phyloP scores from a whole-genome alignment of 2,329 filamentous ascomycete species.

The Claviceps humidiphila region DNA sequence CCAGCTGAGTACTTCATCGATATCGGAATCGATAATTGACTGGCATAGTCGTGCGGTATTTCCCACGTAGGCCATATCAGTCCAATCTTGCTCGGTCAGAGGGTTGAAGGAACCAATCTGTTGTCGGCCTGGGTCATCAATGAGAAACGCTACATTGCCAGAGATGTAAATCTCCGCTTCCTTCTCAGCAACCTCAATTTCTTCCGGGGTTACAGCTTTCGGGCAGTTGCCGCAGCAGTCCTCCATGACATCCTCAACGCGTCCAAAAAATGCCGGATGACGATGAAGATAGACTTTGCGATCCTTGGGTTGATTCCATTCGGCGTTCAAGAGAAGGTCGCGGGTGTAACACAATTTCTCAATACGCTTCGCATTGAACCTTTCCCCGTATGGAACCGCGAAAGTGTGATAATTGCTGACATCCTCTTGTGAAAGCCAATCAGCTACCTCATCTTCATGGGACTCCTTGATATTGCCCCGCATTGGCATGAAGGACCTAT shows the following conservation, averaged over 20 bases:
- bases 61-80: constrained; percentile 79
- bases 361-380: constrained; percentile 54
- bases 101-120: constrained; percentile 62
- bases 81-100: constrained; percentile 72
- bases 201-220: constrained; percentile 52
- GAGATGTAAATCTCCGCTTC: constrained; percentile 67
- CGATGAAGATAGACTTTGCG: constrained; percentile 68
- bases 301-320: constrained; percentile 70
- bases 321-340: constrained; percentile 69
- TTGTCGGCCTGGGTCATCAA: constrained; percentile 71
- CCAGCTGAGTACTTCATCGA: constrained; percentile 60
- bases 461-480: constrained; percentile 63
- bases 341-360: constrained; percentile 73
- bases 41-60: constrained; percentile 67
- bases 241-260: constrained; percentile 56
- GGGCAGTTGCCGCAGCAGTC: constrained; percentile 80
- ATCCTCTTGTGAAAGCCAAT: constrained; percentile 68
- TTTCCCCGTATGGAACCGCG: constrained; percentile 53
- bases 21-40: constrained; percentile 63
- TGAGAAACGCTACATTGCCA: constrained; percentile 59
- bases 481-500: constrained; percentile 23
- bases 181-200: constrained; percentile 55
- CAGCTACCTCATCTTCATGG: constrained; percentile 68
- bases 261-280: constrained; percentile 76
- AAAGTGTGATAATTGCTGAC: constrained; percentile 71